These are phyloP conservation scores for Fusarium dlaminii DNA, from an alignment of 2,329 filamentous ascomycete genomes.

Conservation along the genomic window DNA sequence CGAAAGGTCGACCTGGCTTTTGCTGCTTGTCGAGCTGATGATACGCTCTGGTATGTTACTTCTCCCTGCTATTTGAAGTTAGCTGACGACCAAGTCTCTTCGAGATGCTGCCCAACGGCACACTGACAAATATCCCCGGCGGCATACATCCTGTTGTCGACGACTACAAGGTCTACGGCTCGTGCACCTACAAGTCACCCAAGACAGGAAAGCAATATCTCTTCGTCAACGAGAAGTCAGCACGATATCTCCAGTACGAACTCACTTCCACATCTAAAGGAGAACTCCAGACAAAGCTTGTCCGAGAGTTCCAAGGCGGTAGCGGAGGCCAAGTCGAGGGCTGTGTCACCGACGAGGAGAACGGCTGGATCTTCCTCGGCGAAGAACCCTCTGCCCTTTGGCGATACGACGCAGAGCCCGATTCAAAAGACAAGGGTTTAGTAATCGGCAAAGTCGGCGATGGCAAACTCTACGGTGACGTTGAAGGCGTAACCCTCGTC, in stretches of 20 bases:
- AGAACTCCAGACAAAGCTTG: constrained; percentile 56
- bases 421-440: constrained; percentile 47
- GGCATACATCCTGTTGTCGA: constrained; percentile 57
- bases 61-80: background rate
- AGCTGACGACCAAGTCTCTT: constrained; percentile 52
- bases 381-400: constrained; percentile 63
- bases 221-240: constrained; percentile 64
- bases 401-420: constrained; percentile 62
- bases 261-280: constrained; percentile 53
- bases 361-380: constrained; percentile 60
- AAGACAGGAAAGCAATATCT: constrained; percentile 60
- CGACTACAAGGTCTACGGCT: constrained; percentile 61
- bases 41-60: constrained; percentile 59
- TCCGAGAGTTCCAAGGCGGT: constrained; percentile 61
- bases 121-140: constrained; percentile 53
- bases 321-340: constrained; percentile 64
- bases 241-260: constrained; percentile 64
- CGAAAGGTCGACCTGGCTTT: constrained; percentile 58
- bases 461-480: constrained; percentile 59
- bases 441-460: constrained; percentile 56
- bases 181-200: constrained; percentile 60
- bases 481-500: constrained; percentile 63
- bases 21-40: constrained; percentile 60
- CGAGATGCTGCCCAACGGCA: constrained; percentile 58
- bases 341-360: constrained; percentile 61